phyloP scores from a whole-genome alignment of 2,329 filamentous ascomycete genomes.

The Aspergillus sergii region DNA sequence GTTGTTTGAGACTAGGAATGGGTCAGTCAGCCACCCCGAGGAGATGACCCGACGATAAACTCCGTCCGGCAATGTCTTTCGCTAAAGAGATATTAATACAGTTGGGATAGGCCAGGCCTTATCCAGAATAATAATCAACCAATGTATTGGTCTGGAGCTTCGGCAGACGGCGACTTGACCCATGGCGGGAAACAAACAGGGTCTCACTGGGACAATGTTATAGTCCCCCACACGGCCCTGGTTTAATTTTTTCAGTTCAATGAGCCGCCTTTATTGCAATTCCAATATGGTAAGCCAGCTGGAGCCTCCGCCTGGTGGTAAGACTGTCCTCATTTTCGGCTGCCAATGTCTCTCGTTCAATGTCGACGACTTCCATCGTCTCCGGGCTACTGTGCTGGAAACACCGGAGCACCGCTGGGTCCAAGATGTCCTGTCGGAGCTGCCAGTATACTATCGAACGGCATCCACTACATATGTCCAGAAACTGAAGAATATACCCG shows the following conservation, averaged over 20 bases:
- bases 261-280: not conserved
- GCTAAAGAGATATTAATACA: conserved; percentile 6
- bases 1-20: not conserved
- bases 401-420: conserved; percentile 18
- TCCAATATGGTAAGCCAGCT: not conserved
- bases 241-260: not conserved
- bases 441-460: conserved; percentile 16
- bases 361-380: conserved; percentile 13
- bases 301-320: not conserved
- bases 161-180: not conserved
- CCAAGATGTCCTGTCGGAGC: conserved; percentile 15
- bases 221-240: not conserved
- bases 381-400: conserved; percentile 15
- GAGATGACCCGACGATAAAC: conserved; percentile 21
- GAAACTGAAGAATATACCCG: conserved; percentile 2
- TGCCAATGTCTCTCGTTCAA: conserved; percentile 22
- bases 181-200: not conserved
- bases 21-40: conserved; percentile 10
- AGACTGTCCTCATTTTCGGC: conserved; percentile 20
- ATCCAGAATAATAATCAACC: no score
- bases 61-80: conserved; percentile 11
- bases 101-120: not conserved
- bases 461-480: conserved; percentile 12
- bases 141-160: no score
- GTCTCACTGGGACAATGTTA: not conserved